Conservation (phyloP, 805 yeast genomes). For the Nadsonia fulvescens region DNA sequence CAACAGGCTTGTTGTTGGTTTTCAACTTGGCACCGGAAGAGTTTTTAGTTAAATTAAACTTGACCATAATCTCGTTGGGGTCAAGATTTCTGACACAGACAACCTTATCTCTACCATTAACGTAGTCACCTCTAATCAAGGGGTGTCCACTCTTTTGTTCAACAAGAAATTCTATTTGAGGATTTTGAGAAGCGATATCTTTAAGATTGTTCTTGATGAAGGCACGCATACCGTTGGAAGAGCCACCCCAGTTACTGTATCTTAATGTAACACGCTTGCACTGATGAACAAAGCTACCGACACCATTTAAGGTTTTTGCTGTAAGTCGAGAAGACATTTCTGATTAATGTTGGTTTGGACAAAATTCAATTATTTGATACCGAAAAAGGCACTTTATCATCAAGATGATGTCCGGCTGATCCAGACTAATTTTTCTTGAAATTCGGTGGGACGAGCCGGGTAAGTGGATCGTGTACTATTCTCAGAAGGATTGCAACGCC, state of each 20-base stretch:
- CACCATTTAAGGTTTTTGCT: conserved; percentile 16
- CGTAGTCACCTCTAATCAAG: conserved; percentile 40
- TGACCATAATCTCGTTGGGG: conserved; percentile 40
- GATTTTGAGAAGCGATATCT: conserved; percentile 38
- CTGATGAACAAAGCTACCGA: conserved; percentile 21
- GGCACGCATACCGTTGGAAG: conserved; percentile 61
- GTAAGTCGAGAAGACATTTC: no score
- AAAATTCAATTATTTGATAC: conserved; percentile 3
- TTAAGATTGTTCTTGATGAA: conserved; percentile 37
- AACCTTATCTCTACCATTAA: conserved; percentile 28
- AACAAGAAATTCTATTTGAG: conserved; percentile 56
- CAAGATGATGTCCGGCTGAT: no score
- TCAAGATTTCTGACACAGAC: conserved; percentile 66
- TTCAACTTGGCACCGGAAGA: conserved; percentile 46
- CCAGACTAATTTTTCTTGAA: no score
- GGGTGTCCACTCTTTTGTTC: conserved; percentile 72
- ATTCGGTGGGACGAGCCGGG: no score
- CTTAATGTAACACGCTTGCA: conserved; percentile 61
- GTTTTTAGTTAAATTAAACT: conserved; percentile 44
- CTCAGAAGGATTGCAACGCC: no score
- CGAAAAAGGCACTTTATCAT: neutral
- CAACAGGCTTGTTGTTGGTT: conserved; percentile 60
- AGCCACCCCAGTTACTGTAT: conserved; percentile 93
- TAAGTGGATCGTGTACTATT: no score
- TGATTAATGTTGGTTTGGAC: conserved; percentile 4